Percentiles rank a stretch among this genome's conserved stretches.
These are phyloP conservation scores for Globisporangium megalacanthum DNA, from an alignment of 352 stramenopile species.

Conservation along the genomic window DNA sequence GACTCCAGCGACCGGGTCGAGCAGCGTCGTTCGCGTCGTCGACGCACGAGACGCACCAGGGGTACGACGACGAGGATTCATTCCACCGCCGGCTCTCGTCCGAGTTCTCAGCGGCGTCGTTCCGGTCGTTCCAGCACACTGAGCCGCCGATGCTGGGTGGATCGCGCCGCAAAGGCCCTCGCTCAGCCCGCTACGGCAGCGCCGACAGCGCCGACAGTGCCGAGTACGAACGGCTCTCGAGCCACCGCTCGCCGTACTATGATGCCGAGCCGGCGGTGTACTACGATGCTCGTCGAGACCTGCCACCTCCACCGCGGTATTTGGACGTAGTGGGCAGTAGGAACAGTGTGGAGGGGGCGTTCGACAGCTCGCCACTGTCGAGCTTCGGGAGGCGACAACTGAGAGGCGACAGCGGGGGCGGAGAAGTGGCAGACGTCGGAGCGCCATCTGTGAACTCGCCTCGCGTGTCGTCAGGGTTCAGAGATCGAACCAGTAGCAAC, in stretches of 20 bases:
- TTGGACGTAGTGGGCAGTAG: too few relatives aligned
- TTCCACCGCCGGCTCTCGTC: constrained; percentile 2
- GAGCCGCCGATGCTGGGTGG: background rate
- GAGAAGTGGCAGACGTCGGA: too few relatives aligned
- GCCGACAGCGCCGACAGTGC: constrained; percentile 1
- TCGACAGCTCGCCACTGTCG: too few relatives aligned
- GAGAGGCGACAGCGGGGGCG: too few relatives aligned
- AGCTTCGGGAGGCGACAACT: too few relatives aligned
- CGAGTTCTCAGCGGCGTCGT: constrained; percentile 2
- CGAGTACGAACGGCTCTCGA: background rate
- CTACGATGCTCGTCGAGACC: too few relatives aligned
- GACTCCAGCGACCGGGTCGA: background rate
- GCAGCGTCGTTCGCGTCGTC: constrained; percentile 8
- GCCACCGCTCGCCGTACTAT: constrained; percentile 1
- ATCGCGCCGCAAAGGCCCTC: background rate
- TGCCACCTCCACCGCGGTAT: too few relatives aligned
- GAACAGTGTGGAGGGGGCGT: too few relatives aligned
- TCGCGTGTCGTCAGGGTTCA: too few relatives aligned
- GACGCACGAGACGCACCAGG: constrained; percentile 3
- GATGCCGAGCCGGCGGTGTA: background rate
- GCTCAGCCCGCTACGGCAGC: background rate
- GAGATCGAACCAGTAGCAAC: background rate
- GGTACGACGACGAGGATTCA: constrained; percentile 2
- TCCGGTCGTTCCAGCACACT: constrained; percentile 2
- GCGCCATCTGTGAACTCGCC: too few relatives aligned